These are phyloP conservation scores for Rubroshorea leprosula DNA, from an alignment of 345 rosid genomes.

Conservation along the genomic window DNA sequence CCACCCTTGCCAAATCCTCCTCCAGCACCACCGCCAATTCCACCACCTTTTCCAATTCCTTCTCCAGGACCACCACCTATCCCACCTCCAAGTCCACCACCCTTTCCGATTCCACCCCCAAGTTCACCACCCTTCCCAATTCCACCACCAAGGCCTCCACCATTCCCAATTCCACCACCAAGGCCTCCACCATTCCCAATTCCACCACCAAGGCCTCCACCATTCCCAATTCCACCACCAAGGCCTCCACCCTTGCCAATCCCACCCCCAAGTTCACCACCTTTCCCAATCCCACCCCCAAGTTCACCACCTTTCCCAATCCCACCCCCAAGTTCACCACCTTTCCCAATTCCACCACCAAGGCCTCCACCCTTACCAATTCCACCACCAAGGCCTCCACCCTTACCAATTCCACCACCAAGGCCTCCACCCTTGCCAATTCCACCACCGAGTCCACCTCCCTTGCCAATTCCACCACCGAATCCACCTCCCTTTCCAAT, in stretches of 20 bases:
- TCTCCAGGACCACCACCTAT: slow-evolving; percentile 18
- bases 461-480: slow-evolving; percentile 16
- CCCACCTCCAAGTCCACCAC: slow-evolving; percentile 6
- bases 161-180: slow-evolving; percentile 20
- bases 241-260: slow-evolving; percentile 13
- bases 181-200: slow-evolving; percentile 16
- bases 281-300: slow-evolving; percentile 2
- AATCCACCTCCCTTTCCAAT: slow-evolving; percentile 27
- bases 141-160: slow-evolving; percentile 28
- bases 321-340: slow-evolving; percentile 16
- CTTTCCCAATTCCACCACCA: slow-evolving; percentile 4
- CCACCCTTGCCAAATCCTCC: slow-evolving; percentile 1
- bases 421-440: slow-evolving; percentile 2
- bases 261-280: slow-evolving; percentile 19
- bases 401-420: slow-evolving; percentile 14
- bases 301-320: neutral
- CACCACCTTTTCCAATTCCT: neutral
- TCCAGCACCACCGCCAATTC: neutral
- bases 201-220: slow-evolving; percentile 31
- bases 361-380: slow-evolving; percentile 12
- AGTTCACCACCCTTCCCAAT: slow-evolving; percentile 20
- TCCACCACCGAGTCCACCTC: slow-evolving; percentile 16
- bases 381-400: slow-evolving; percentile 15
- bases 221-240: slow-evolving; percentile 21
- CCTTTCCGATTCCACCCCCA: slow-evolving; percentile 6